These are phyloP conservation scores for Fusarium acutatum DNA, from an alignment of 2,329 filamentous ascomycete species.

Conservation along the genomic window DNA sequence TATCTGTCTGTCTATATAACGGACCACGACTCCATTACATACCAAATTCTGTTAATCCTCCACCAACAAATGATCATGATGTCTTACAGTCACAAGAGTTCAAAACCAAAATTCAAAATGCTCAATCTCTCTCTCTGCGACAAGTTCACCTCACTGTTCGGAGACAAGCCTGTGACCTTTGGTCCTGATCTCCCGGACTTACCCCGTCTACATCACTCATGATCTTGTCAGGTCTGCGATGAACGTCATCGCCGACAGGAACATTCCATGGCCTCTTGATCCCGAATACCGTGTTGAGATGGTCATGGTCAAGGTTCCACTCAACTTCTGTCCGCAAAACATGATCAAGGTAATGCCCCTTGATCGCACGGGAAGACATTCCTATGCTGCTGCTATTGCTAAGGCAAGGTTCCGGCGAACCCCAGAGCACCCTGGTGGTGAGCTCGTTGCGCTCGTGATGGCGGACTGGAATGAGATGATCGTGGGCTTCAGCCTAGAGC, in stretches of 20 bases:
- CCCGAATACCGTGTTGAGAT: background rate
- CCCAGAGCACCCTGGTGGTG: conserved; percentile 6
- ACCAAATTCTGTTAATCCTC: background rate
- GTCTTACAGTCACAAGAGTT: background rate
- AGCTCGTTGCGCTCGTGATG: background rate
- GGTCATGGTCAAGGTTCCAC: background rate
- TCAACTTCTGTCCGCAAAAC: background rate
- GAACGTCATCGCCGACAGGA: background rate
- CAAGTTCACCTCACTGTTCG: background rate
- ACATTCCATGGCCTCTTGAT: background rate
- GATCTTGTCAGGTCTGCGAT: conserved; percentile 1
- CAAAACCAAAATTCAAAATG: background rate
- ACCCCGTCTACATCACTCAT: conserved; percentile 3
- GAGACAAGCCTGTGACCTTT: background rate
- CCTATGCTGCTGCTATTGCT: conserved; percentile 1
- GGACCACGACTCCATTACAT: background rate
- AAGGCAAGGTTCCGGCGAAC: conserved; percentile 13
- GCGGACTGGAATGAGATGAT: background rate
- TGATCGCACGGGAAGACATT: background rate
- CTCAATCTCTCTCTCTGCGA: background rate
- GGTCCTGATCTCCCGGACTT: conserved; percentile 7
- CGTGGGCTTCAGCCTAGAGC: background rate
- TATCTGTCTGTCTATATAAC: background rate
- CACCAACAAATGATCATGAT: background rate
- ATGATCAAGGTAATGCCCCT: background rate